Percentiles rank a stretch among this genome's conserved stretches.
Evolutionary conservation across 179 eudicot genomes (phyloP).

Genomic region (Silene coronaria): DNA sequence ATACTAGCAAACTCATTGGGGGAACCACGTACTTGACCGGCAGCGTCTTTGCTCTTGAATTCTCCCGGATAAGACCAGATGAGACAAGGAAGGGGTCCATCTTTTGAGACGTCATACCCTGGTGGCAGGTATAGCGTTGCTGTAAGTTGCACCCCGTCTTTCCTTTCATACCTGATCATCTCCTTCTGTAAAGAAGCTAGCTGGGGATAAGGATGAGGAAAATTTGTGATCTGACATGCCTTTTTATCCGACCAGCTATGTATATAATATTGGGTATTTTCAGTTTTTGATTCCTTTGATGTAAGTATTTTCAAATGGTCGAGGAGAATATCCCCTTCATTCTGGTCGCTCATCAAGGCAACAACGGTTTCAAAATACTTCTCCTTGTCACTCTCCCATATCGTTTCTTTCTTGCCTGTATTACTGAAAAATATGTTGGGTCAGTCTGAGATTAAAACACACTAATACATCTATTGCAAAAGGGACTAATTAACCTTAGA

Average conservation of each 20-base stretch:
- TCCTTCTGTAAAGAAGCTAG: constrained; percentile 84
- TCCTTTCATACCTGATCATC: constrained; percentile 86
- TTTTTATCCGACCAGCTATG: constrained; percentile 78
- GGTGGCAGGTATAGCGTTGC: constrained; percentile 96
- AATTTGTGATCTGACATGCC: constrained; percentile 64
- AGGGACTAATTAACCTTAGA: not conserved
- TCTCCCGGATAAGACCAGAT: constrained; percentile 98
- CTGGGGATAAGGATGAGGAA: constrained; percentile 98
- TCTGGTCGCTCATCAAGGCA: constrained; percentile 77
- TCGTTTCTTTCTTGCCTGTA: constrained; percentile 79
- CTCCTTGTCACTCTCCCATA: constrained; percentile 97
- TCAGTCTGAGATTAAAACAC: not conserved
- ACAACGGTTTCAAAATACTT: constrained; percentile 82
- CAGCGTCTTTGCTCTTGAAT: constrained; percentile 93
- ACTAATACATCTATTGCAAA: not conserved
- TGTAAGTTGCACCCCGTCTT: constrained; percentile 95
- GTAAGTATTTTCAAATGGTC: constrained; percentile 64
- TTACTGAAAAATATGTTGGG: constrained; percentile 41
- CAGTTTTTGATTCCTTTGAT: constrained; percentile 95
- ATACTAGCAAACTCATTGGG: constrained; percentile 96
- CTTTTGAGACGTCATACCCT: constrained; percentile 69
- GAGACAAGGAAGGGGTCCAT: constrained; percentile 93
- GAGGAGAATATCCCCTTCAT: constrained; percentile 56
- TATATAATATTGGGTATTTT: constrained; percentile 81
- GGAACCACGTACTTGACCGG: constrained; percentile 97